Percentiles rank a stretch among this genome's conserved stretches.
Conservation (phyloP, 441 rosid species). For the Kokia cookei region DNA sequence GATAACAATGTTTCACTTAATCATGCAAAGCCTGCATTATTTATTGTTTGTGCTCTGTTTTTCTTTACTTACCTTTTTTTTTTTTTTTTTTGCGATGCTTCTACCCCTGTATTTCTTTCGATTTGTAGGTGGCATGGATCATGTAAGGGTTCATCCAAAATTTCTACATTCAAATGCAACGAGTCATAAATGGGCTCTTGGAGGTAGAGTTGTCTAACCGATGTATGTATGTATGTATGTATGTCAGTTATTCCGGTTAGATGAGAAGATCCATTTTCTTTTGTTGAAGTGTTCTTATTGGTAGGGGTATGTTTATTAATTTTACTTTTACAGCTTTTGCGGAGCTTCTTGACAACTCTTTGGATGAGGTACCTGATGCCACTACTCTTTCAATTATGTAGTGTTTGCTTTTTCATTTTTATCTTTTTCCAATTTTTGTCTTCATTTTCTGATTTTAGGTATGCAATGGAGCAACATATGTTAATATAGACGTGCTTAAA, state of each 20-base stretch:
- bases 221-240: not conserved
- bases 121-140: conserved; percentile 74
- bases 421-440: not conserved
- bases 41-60: not conserved
- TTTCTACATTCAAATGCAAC: conserved; percentile 93
- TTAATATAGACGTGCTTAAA: conserved; percentile 54
- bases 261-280: not conserved
- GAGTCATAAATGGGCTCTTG: conserved; percentile 97
- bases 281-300: not conserved
- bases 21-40: not conserved
- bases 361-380: conserved; percentile 65
- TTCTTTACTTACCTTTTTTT: not conserved
- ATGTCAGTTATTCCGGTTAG: not conserved
- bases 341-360: conserved; percentile 83
- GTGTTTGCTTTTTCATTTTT: not conserved
- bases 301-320: not conserved
- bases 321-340: conserved; percentile 63
- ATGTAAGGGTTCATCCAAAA: conserved; percentile 91
- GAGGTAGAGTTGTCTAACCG: conserved; percentile 41
- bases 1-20: not conserved
- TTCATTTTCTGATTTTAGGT: conserved; percentile 37
- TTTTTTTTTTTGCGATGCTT: not conserved
- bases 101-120: not conserved
- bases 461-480: conserved; percentile 72
- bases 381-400: not conserved